Percentiles rank a stretch among this genome's conserved stretches.
Evolutionary conservation across 768 basidiomycete genomes (phyloP).

Genomic region (Stropharia rugosoannulata): DNA sequence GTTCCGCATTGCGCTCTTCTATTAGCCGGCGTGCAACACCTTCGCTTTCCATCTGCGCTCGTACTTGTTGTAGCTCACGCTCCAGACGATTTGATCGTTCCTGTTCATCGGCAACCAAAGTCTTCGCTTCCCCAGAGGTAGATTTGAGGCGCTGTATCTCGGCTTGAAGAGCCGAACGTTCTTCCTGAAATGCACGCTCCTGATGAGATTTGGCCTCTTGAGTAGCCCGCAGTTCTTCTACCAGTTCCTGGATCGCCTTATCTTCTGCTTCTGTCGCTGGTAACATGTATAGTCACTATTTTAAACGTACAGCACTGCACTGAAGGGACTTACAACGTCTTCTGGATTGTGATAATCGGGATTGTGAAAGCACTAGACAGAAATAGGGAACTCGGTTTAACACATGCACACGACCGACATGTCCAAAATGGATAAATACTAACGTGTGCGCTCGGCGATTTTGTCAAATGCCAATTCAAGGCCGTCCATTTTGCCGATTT

Average conservation of each 20-base stretch:
- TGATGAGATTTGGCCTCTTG: slow-evolving; percentile 57
- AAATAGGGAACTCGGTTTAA: slow-evolving; percentile 6
- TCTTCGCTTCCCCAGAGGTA: slow-evolving; percentile 39
- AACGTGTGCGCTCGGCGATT: slow-evolving; percentile 82
- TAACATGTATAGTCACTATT: slow-evolving; percentile 8
- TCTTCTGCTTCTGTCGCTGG: slow-evolving; percentile 76
- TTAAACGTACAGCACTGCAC: background rate
- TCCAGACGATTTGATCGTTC: slow-evolving; percentile 58
- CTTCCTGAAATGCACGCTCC: slow-evolving; percentile 58
- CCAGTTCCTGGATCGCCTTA: slow-evolving; percentile 69
- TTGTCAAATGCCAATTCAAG: slow-evolving; percentile 82
- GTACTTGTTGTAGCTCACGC: slow-evolving; percentile 62
- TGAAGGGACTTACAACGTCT: slow-evolving; percentile 59
- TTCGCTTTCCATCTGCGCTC: slow-evolving; percentile 65
- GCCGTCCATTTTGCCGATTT: slow-evolving; percentile 75
- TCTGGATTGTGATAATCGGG: slow-evolving; percentile 65
- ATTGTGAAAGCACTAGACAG: slow-evolving; percentile 69
- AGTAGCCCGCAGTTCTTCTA: slow-evolving; percentile 60
- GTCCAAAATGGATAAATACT: slow-evolving; percentile 26
- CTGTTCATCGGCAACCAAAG: slow-evolving; percentile 39
- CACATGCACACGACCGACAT: background rate
- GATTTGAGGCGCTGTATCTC: slow-evolving; percentile 57
- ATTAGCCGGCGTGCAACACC: slow-evolving; percentile 56
- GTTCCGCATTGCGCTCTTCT: slow-evolving; percentile 62
- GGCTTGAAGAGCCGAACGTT: slow-evolving; percentile 50